Base-by-base conservation (phyloP, 2,329 filamentous ascomycete species). In the Colletotrichum orchidophilum region DNA sequence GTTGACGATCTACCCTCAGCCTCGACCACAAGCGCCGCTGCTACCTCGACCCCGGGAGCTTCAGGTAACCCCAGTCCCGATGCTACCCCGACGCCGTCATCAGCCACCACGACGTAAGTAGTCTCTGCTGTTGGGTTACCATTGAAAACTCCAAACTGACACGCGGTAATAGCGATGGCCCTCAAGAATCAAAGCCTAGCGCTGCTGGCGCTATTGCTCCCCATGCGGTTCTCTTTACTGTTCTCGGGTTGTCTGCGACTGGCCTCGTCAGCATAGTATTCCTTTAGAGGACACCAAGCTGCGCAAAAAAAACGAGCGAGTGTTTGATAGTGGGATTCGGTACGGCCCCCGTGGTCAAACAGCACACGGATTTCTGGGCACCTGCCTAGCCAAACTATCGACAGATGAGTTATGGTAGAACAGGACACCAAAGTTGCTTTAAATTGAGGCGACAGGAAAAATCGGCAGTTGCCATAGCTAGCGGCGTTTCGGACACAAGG, bases 161-260 rank as follows among this genome's bases (percentile, higher is more conserved):
- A 5, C 18, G 8, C 18, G 21, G 31, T 26, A 21, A 33, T 58
- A 49, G 65, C 27, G 55, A 61, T n/a, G 35, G 9, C 6, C 58
- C 69, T 29, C 61, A 31, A 9, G 53, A 63, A 24, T 63, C 24
- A 26, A 71, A 69, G 49, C 69, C 69, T 18, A 69, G 69, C 27
- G 65, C 69, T 39, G 69, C 69, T 29, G 69, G 58, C 7, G 69
- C 65, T 18, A 71, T 71, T 60, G 64, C 69, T 29, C 69, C 69
- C 27, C 69, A 63, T 53, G 64, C 69, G 12, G 18, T 71, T 3
- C 58, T 69, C 7, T 71, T 71, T 46, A 55, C 58, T 5, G 9
- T 63, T 13, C 24, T 71, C 12, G 69, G 69, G n/a, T 57, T 71
- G n/a, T 63, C 64, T 4, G 53, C 53, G 1, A 63, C 69, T 15